Percentiles rank a stretch among this genome's conserved stretches.
Conservation (phyloP, 148 eudicot genomes). For the Heliosperma pusillum region DNA sequence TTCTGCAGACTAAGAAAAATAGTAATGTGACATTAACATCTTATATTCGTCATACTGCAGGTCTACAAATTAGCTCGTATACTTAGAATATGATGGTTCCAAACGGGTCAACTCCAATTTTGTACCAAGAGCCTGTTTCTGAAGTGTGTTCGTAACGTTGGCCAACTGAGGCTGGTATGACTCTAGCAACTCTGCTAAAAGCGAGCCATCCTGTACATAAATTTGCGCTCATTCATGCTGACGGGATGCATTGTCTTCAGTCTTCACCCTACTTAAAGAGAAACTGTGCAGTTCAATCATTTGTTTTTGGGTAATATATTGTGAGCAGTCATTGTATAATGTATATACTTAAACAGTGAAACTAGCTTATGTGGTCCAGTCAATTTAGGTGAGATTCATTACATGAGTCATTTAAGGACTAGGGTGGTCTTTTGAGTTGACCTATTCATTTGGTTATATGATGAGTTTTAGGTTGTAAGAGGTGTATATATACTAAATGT, state of each 20-base stretch:
- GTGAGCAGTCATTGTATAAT: no score
- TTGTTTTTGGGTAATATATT: no score
- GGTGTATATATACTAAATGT: no score
- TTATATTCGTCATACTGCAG: constrained; percentile 33
- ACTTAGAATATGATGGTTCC: constrained; percentile 49
- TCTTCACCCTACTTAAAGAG: not conserved
- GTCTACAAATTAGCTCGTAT: constrained; percentile 86
- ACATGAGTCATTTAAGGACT: no score
- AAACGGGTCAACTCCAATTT: not conserved
- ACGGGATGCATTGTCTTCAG: not conserved
- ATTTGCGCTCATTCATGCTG: not conserved
- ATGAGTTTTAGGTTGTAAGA: no score
- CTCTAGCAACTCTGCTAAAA: not conserved
- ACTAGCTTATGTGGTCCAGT: no score
- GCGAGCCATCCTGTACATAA: constrained; percentile 11
- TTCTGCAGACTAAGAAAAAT: not conserved
- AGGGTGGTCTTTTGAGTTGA: no score
- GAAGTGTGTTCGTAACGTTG: not conserved
- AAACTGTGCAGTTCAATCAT: no score
- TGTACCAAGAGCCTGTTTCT: not conserved
- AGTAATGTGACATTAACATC: not conserved
- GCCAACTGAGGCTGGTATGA: not conserved
- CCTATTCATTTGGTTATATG: no score
- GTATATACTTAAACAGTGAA: not conserved
- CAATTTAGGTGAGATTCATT: no score